Evolutionary conservation across 164 flowering plant genomes (phyloP).

Genomic region (Annona squamosa): DNA sequence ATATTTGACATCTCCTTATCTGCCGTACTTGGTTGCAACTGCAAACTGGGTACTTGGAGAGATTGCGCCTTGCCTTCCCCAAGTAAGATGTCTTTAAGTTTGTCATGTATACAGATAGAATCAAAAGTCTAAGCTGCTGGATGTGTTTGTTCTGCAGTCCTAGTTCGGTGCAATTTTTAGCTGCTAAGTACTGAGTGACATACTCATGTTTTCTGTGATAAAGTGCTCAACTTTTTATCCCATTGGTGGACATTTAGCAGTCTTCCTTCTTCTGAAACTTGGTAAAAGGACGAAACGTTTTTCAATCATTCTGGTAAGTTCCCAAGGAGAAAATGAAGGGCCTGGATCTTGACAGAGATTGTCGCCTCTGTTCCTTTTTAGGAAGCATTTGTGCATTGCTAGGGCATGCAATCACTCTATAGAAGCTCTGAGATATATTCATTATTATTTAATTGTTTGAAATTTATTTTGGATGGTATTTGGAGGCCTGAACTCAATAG

Average conservation of each 20-base stretch:
- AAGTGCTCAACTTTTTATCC: background rate
- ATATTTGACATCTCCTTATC: conserved; percentile 25
- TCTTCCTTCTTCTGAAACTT: background rate
- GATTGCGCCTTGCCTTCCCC: conserved; percentile 62
- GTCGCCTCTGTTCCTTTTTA: too few relatives aligned
- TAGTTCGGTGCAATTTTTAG: background rate
- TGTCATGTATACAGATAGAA: background rate
- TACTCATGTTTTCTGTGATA: background rate
- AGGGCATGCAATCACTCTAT: too few relatives aligned
- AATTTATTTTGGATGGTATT: too few relatives aligned
- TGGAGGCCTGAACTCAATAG: too few relatives aligned
- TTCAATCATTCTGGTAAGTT: background rate
- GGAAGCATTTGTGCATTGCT: too few relatives aligned
- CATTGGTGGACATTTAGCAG: background rate
- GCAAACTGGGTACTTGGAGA: conserved; percentile 91
- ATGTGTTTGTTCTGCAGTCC: background rate
- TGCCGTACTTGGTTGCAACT: conserved; percentile 63
- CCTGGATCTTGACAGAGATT: too few relatives aligned
- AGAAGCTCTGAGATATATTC: too few relatives aligned
- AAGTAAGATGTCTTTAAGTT: conserved; percentile 39
- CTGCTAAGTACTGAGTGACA: background rate
- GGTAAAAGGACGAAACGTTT: background rate
- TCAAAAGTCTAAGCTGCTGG: too few relatives aligned
- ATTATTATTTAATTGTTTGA: too few relatives aligned
- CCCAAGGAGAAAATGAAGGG: background rate